phyloP scores from a whole-genome alignment of 148 eudicot genomes.

The Vaccinium darrowii region DNA sequence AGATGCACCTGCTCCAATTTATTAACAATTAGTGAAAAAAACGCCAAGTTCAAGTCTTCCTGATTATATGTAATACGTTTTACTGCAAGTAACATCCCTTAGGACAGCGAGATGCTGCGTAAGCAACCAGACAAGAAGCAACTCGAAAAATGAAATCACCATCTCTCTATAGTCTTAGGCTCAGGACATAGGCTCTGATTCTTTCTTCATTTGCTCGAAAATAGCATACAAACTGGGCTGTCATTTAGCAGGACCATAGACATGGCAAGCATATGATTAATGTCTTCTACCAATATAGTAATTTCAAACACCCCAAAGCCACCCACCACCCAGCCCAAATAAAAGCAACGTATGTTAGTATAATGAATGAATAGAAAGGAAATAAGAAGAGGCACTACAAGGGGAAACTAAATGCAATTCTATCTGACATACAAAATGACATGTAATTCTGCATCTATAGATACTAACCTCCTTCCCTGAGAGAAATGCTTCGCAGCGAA shows the following conservation, averaged over 20 bases:
- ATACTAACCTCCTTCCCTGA: constrained; percentile 69
- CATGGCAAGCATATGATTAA: not conserved
- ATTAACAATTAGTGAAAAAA: too few relatives aligned
- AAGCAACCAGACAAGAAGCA: not conserved
- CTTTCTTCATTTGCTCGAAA: not conserved
- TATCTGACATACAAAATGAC: not conserved
- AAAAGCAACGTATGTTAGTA: not conserved
- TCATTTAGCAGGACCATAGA: not conserved
- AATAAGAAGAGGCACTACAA: not conserved
- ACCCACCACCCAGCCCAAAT: not conserved
- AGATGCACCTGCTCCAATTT: too few relatives aligned
- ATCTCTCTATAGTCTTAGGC: not conserved
- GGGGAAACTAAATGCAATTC: not conserved
- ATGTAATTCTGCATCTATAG: not conserved
- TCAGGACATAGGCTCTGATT: not conserved
- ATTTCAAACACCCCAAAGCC: not conserved
- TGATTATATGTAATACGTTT: too few relatives aligned
- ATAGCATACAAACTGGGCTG: not conserved
- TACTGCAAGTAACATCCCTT: not conserved
- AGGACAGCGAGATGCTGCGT: not conserved
- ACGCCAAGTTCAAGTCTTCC: too few relatives aligned
- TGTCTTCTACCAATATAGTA: not conserved
- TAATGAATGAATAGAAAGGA: not conserved
- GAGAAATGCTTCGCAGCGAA: constrained; percentile 73
- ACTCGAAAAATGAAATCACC: not conserved